Evolutionary conservation across 768 basidiomycete genomes (phyloP).

Genomic region (Udeniomyces megalosporus): DNA sequence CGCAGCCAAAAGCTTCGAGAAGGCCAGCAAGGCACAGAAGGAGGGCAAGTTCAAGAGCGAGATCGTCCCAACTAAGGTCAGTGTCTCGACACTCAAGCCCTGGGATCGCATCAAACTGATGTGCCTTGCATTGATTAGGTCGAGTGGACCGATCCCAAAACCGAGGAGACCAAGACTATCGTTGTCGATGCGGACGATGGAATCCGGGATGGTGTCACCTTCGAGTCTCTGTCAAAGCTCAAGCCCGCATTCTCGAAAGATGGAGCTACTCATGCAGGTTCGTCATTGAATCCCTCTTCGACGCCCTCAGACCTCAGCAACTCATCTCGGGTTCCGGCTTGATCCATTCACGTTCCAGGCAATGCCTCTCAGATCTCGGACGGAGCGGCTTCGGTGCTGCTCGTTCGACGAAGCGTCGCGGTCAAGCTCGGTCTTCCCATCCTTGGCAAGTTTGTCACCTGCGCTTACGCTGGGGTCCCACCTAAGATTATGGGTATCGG

Average conservation of each 20-base stretch:
- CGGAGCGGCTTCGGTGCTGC: slow-evolving; percentile 76
- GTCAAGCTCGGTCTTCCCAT: slow-evolving; percentile 71
- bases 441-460: slow-evolving; percentile 64
- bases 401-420: slow-evolving; percentile 62
- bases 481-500: slow-evolving; percentile 79
- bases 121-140: slow-evolving; percentile 27
- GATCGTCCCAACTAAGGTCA: slow-evolving; percentile 57
- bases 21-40: slow-evolving; percentile 63
- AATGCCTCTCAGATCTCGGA: slow-evolving; percentile 85
- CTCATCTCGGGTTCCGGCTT: slow-evolving; percentile 16
- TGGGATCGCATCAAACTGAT: too few relatives aligned
- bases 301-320: neutral
- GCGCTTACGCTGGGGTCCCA: slow-evolving; percentile 58
- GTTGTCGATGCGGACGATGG: slow-evolving; percentile 71
- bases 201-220: slow-evolving; percentile 67
- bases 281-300: slow-evolving; percentile 10
- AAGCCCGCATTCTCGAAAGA: slow-evolving; percentile 68
- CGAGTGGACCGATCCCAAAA: slow-evolving; percentile 54
- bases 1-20: slow-evolving; percentile 70
- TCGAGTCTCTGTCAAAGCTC: slow-evolving; percentile 57
- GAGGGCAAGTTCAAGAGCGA: slow-evolving; percentile 67
- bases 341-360: slow-evolving; percentile 28
- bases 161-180: slow-evolving; percentile 48
- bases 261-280: slow-evolving; percentile 57
- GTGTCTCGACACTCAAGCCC: neutral